Percentiles rank a stretch among this genome's conserved stretches.
These are phyloP conservation scores for Trifolium dubium DNA, from an alignment of 306 rosid species.

Conservation along the genomic window DNA sequence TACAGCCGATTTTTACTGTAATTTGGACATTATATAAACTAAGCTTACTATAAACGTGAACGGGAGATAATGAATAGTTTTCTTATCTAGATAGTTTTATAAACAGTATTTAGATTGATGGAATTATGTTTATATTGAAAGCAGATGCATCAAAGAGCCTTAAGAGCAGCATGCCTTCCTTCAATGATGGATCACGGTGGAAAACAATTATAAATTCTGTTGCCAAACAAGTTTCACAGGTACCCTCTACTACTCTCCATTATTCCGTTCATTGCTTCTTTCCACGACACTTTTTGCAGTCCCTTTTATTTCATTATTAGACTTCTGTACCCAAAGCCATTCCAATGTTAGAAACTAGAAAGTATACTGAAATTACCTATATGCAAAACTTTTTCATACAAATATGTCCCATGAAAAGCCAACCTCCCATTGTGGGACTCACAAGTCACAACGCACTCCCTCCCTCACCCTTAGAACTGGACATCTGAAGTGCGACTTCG, in stretches of 20 bases:
- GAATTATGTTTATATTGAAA: conserved; percentile 42
- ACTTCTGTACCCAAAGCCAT: conserved; percentile 21
- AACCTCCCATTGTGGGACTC: background rate
- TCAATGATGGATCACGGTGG: conserved; percentile 73
- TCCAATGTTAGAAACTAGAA: conserved; percentile 15
- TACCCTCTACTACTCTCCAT: conserved; percentile 37
- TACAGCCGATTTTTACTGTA: conserved; percentile 21
- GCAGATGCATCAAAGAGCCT: conserved; percentile 60
- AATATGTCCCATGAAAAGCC: conserved; percentile 16
- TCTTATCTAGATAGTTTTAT: conserved; percentile 4
- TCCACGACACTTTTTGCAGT: background rate
- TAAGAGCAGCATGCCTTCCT: conserved; percentile 52
- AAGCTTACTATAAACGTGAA: conserved; percentile 15
- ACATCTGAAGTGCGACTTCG: background rate
- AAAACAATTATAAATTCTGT: conserved; percentile 70
- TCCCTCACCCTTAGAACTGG: background rate
- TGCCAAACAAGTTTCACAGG: conserved; percentile 96
- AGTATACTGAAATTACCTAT: conserved; percentile 11
- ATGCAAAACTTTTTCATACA: background rate
- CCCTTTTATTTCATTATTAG: conserved; percentile 15
- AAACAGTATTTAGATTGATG: conserved; percentile 34
- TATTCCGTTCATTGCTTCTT: conserved; percentile 31
- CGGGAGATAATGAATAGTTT: conserved; percentile 25
- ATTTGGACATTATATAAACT: conserved; percentile 2
- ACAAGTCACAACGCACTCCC: background rate